Evolutionary conservation across 2,329 filamentous ascomycete genomes (phyloP), one percentile per base, ranked within the genome.

Genomic region (Fusarium pininemorale): DNA sequence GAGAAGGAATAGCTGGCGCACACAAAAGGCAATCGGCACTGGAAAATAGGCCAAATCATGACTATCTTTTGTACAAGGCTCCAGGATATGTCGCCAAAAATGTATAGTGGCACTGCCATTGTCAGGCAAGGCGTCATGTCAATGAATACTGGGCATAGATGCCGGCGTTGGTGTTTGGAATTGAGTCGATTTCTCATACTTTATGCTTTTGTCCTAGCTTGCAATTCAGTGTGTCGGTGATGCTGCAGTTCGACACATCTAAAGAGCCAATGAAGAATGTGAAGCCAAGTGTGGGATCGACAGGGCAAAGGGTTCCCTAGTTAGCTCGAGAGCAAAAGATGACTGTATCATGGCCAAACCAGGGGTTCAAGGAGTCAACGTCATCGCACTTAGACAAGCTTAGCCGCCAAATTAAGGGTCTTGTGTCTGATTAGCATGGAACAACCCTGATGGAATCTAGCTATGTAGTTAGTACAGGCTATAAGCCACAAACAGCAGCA

Each of bases 391-490:
- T 50, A 50, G 51, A 57, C 56, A 59, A 73, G 54, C 37, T 53
- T 54, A 57, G 69, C 58, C 69, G 64, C 69, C 51, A 56, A 54
- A 55, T 70, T 59, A 66, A 66, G 70, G 70, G 70, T 62, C 65
- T 64, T 48, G 13, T 22, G 10, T 44, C 22, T 20, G 50, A 63
- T 69, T 59, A 56, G 39, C 65, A 63, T 53, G 32, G 67, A 28
- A 26, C 24, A 65, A 35, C 37, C 47, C 41, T 69, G 53, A 35
- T 68, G 30, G 35, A 61, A 42, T 22, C 55, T 38, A 39, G 39
- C 54, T 47, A 37, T 18, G 16, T 15, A 18, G 15, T 37, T 9
- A 16, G 35, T 37, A 37, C n/a, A 38, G 20, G 50, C 24, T 37
- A 26, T 20, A 55, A 35, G 39, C 50, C 28, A 44, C 18, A 50